Base-by-base conservation (phyloP, 192 early-diverging fungal species). In the Coemansia furcata region DNA sequence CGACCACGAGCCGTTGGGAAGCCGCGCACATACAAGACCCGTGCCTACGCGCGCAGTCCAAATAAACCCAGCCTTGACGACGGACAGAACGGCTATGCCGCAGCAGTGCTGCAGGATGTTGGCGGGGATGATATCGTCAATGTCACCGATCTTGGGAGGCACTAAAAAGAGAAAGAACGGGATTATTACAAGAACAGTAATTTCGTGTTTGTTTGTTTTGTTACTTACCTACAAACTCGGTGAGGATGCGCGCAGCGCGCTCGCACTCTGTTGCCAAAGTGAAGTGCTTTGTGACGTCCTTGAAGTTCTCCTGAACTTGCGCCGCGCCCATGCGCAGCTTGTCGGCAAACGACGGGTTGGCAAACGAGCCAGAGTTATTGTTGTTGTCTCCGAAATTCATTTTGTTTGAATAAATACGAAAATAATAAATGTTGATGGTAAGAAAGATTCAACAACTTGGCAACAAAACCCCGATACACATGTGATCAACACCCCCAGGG, bases 41-140 rank as follows among this genome's bases (percentile, higher is more conserved):
- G 87, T 82, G 23, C 97, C 97, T 3, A 87, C 86, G 30, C 94
- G 87, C 2, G 93, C 95, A 21, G 91, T 90, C 87, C 91, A 94
- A 12, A 95, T 80, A 63, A 97, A 95, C 0, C 96, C 96, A 37
- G 94, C 96, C 68, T 98, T 98, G 66, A 97, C 63, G 2, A 95
- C 91, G 6, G 92, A 91, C 67, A 98, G 86, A 11, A 98, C 90
- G 52, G 97, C 97, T 19, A 98, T 85, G 19, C 97, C 97, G 68
- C 89, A 89, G 47, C 95, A 95, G 59, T 92, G 87, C 47, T 76
- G 63, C 47, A 92, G 69, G 39, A 93, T 83, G 59, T 86, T 77
- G 19, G 85, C 55, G 6, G 91, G 90, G 63, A 91, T 93, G 38
- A 90, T 85, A 26, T 87, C 86, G 70, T 90, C 90, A 35, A 89